These are phyloP conservation scores for Neobulgaria alba DNA, from an alignment of 2,329 filamentous ascomycete genomes.

Conservation along the genomic window DNA sequence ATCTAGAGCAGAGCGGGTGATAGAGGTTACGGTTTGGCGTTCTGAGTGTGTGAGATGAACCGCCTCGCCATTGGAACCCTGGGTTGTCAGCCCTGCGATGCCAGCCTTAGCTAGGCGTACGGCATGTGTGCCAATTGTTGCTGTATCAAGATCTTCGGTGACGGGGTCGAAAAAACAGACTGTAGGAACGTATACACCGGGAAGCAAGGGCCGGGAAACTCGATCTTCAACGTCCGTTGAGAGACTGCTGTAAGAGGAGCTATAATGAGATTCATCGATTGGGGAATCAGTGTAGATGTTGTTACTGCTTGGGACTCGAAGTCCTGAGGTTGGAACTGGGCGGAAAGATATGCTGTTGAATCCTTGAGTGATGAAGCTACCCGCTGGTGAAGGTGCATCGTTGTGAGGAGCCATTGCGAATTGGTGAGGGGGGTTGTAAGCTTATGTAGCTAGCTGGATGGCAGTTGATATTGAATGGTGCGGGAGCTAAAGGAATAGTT, in stretches of 20 bases:
- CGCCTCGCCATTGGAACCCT: conserved; percentile 61
- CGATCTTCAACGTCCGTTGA: conserved; percentile 29
- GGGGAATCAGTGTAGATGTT: conserved; percentile 26
- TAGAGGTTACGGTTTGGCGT: conserved; percentile 48
- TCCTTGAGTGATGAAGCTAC: conserved; percentile 31
- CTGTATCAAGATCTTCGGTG: conserved; percentile 58
- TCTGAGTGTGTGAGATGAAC: conserved; percentile 56
- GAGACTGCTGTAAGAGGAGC: conserved; percentile 36
- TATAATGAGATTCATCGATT: conserved; percentile 28
- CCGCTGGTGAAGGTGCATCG: conserved; percentile 38
- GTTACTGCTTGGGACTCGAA: conserved; percentile 19
- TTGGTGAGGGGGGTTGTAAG: conserved; percentile 2
- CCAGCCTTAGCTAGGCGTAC: conserved; percentile 51
- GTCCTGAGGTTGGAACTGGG: conserved; percentile 14
- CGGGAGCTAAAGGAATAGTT: conserved; percentile 4
- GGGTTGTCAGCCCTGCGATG: conserved; percentile 52
- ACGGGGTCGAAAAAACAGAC: conserved; percentile 62
- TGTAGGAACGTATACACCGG: conserved; percentile 64
- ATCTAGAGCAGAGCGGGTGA: conserved; percentile 52
- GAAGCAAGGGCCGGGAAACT: conserved; percentile 33
- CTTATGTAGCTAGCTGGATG: too few species aligned
- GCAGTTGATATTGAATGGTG: too few species aligned
- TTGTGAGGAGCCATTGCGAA: conserved; percentile 38
- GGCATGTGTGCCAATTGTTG: conserved; percentile 39
- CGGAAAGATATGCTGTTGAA: conserved; percentile 29